These are phyloP conservation scores for Coniochaeta sp. DNA, from an alignment of 2,329 filamentous ascomycete genomes.

Conservation along the genomic window DNA sequence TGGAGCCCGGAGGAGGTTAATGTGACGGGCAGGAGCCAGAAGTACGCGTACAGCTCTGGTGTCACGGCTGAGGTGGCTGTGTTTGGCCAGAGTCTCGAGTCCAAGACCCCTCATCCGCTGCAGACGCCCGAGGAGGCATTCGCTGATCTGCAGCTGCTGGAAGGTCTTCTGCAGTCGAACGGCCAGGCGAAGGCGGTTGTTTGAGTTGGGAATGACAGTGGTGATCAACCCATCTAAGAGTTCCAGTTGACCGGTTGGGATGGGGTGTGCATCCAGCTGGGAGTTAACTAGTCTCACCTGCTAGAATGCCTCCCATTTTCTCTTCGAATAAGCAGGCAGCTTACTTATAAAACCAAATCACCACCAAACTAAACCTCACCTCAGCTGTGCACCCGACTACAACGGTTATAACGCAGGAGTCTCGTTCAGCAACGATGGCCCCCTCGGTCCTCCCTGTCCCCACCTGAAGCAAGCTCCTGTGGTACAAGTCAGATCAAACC, in stretches of 20 bases:
- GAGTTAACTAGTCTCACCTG: too few relatives aligned
- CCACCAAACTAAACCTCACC: too few relatives aligned
- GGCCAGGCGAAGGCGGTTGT: neutral
- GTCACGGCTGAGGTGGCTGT: slow-evolving; percentile 17
- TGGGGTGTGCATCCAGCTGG: too few relatives aligned
- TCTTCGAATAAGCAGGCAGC: too few relatives aligned
- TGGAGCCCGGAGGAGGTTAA: slow-evolving; percentile 10
- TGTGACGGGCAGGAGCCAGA: slow-evolving; percentile 4
- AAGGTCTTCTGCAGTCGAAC: slow-evolving; percentile 13
- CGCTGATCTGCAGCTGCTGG: slow-evolving; percentile 14
- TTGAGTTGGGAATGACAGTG: too few relatives aligned
- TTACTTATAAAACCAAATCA: too few relatives aligned
- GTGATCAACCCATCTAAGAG: too few relatives aligned
- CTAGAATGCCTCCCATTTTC: too few relatives aligned
- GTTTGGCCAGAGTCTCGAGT: slow-evolving; percentile 14
- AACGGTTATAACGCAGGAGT: neutral
- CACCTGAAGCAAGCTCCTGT: slow-evolving; percentile 25
- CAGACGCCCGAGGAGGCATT: slow-evolving; percentile 17
- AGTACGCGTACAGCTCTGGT: slow-evolving; percentile 8
- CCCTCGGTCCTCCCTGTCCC: slow-evolving; percentile 20
- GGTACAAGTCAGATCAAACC: slow-evolving; percentile 28
- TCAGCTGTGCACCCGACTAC: too few relatives aligned
- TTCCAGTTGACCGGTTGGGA: too few relatives aligned
- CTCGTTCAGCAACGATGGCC: neutral
- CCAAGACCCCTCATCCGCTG: slow-evolving; percentile 11